Evolutionary conservation across 148 eudicot species (phyloP).

Genomic region (Heliosperma pusillum): DNA sequence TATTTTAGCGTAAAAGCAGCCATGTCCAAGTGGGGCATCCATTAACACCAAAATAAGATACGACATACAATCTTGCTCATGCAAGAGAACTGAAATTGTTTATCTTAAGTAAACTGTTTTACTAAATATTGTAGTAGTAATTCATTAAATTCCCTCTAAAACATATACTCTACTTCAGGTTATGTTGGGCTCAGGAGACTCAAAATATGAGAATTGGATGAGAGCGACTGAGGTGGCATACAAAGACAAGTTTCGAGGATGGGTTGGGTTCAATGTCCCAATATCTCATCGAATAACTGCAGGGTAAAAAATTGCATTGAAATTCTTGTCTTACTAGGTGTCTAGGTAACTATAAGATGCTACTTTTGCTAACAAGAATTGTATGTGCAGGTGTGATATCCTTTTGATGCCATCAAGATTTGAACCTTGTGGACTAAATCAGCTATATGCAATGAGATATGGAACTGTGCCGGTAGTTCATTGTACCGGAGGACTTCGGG

Average conservation of each 20-base stretch:
- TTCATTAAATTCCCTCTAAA: not conserved
- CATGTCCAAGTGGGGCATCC: not conserved
- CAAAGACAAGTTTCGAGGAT: slow-evolving; percentile 73
- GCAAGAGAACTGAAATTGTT: not conserved
- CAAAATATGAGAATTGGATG: slow-evolving; percentile 91
- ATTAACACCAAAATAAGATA: not conserved
- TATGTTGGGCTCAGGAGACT: slow-evolving; percentile 93
- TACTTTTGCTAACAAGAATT: slow-evolving; percentile 10
- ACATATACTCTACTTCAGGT: slow-evolving; percentile 43
- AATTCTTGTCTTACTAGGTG: not conserved
- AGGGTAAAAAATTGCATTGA: slow-evolving; percentile 48
- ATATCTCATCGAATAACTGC: slow-evolving; percentile 93
- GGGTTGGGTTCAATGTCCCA: slow-evolving; percentile 98
- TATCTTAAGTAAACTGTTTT: not conserved
- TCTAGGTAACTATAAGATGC: not conserved
- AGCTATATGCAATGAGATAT: slow-evolving; percentile 96
- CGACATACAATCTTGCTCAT: not conserved
- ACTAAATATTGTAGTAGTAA: not conserved
- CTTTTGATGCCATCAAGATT: slow-evolving; percentile 98
- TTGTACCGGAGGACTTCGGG: slow-evolving; percentile 89
- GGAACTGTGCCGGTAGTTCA: slow-evolving; percentile 96
- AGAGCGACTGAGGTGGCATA: slow-evolving; percentile 59
- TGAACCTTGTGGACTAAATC: slow-evolving; percentile 97
- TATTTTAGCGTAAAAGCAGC: not conserved
- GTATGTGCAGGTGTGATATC: slow-evolving; percentile 74